phyloP scores from a whole-genome alignment of 1,139 yeast genomes.

The Eremothecium coryli region DNA sequence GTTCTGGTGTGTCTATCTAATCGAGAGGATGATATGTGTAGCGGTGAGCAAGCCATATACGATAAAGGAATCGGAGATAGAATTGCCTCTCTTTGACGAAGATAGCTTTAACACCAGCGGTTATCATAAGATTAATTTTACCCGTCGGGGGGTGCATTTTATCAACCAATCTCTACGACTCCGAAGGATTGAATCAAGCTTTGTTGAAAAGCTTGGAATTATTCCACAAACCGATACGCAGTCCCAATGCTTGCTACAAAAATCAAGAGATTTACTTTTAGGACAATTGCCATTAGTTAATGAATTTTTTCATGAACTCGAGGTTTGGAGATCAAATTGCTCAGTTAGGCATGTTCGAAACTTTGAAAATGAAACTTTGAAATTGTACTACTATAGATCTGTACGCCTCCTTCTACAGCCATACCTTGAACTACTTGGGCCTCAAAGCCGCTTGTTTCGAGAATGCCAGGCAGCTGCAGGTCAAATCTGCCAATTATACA shows the following conservation, averaged over 20 bases:
- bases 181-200: conserved; percentile 46
- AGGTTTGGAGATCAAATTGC: conserved; percentile 44
- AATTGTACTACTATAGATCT: conserved; percentile 47
- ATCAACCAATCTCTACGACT: conserved; percentile 45
- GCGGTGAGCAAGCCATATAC: conserved; percentile 48
- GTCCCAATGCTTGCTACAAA: background rate
- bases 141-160: conserved; percentile 34
- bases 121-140: conserved; percentile 9
- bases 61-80: conserved; percentile 38
- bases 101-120: conserved; percentile 20
- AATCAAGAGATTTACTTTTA: conserved; percentile 17
- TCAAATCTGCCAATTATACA: conserved; percentile 48
- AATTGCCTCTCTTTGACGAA: conserved; percentile 39
- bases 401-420: conserved; percentile 51
- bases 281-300: conserved; percentile 39
- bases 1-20: conserved; percentile 50
- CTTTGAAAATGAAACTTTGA: conserved; percentile 44
- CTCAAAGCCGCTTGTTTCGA: conserved; percentile 45
- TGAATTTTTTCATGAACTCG: conserved; percentile 39
- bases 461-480: conserved; percentile 61
- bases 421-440: conserved; percentile 45
- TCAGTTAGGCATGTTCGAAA: conserved; percentile 27
- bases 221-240: conserved; percentile 25
- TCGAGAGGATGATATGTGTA: conserved; percentile 48
- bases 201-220: conserved; percentile 42